A percentile compares a stretch with the other conserved stretches of the same genome.
phyloP scores from a whole-genome alignment of 371 early-diverging fungal genomes.

The Lichtheimia corymbifera region DNA sequence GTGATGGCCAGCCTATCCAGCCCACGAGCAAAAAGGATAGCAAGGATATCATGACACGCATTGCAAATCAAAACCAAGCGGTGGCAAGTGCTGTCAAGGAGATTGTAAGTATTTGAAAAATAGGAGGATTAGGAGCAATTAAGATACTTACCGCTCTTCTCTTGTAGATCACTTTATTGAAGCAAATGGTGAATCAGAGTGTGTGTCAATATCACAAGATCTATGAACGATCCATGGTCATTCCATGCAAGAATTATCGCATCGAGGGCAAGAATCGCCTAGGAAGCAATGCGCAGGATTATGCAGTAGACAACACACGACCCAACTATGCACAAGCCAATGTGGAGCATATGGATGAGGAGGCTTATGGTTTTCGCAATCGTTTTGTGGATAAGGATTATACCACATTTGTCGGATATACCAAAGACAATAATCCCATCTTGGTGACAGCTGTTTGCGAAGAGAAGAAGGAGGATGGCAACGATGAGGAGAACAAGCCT shows the following conservation, averaged over 20 bases:
- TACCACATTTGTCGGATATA: slow-evolving; percentile 33
- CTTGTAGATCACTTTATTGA: slow-evolving; percentile 17
- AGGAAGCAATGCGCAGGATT: slow-evolving; percentile 8
- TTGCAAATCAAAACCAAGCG: not conserved
- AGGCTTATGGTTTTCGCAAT: slow-evolving; percentile 35
- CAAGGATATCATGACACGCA: no score
- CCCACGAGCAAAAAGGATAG: not conserved
- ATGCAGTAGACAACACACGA: not conserved
- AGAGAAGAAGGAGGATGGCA: not conserved
- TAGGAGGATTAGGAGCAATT: no score
- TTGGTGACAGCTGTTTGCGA: slow-evolving; percentile 22
- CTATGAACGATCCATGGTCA: slow-evolving; percentile 24
- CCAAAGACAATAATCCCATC: slow-evolving; percentile 12
- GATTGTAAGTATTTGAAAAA: slow-evolving; percentile 19
- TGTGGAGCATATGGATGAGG: slow-evolving; percentile 35
- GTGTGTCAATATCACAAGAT: slow-evolving; percentile 25
- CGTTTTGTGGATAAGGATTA: slow-evolving; percentile 40
- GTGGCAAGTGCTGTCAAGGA: slow-evolving; percentile 29
- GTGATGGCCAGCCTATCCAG: not conserved
- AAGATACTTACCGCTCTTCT: not conserved
- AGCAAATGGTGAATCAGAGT: slow-evolving; percentile 26
- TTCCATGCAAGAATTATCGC: slow-evolving; percentile 27
- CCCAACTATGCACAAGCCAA: slow-evolving; percentile 12
- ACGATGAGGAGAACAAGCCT: not conserved
- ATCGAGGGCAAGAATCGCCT: slow-evolving; percentile 27